These are phyloP conservation scores for Golubevia sp. DNA, from an alignment of 1,284 basidiomycete genomes.

Conservation along the genomic window DNA sequence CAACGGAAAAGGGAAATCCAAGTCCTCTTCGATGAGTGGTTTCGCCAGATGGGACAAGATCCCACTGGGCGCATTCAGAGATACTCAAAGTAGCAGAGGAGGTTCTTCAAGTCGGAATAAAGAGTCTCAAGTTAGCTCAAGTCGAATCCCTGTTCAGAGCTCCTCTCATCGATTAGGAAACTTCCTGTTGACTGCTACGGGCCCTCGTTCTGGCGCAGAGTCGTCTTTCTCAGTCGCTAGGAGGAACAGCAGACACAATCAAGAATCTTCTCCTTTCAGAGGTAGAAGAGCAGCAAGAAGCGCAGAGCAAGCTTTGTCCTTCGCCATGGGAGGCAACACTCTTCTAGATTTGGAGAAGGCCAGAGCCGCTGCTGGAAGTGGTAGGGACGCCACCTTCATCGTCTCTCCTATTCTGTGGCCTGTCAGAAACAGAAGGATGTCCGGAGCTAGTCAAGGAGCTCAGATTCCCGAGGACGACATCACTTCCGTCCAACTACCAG, in stretches of 20 bases:
- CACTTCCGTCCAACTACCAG: background rate
- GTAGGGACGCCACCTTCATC: conserved; percentile 28
- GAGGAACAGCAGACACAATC: background rate
- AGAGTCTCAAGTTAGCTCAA: no score
- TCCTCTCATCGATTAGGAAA: no score
- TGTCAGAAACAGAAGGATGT: conserved; percentile 16
- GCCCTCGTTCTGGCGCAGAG: background rate
- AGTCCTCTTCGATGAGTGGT: conserved; percentile 23
- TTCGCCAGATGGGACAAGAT: conserved; percentile 55
- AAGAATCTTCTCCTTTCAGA: background rate
- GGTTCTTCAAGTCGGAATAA: no score
- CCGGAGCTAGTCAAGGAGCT: background rate
- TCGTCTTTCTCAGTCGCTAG: background rate
- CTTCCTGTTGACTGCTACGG: background rate
- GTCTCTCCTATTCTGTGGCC: conserved; percentile 47
- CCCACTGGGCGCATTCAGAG: conserved; percentile 56
- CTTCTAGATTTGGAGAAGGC: background rate
- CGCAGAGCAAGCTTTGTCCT: background rate
- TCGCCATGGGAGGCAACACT: background rate
- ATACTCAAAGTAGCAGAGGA: conserved; percentile 3
- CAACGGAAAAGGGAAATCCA: background rate
- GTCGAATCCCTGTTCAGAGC: no score
- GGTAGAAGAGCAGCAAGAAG: background rate
- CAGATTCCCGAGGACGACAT: background rate
- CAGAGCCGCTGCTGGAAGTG: background rate